phyloP scores from a whole-genome alignment of 192 early-diverging fungal species.

The Coemansia sp. region DNA sequence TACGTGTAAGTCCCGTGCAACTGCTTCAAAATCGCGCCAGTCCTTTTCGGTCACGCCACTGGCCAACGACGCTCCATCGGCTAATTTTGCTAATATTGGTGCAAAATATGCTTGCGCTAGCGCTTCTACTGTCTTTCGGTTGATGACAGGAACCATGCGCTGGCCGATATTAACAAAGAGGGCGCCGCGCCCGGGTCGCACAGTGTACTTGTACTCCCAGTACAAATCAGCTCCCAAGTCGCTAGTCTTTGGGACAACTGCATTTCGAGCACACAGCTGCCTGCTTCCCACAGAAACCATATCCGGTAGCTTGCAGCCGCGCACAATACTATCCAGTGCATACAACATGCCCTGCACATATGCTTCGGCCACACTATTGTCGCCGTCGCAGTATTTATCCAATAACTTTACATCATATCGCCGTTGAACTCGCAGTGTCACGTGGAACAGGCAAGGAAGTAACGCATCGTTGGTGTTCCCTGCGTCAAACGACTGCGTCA shows the following conservation, averaged over 20 bases:
- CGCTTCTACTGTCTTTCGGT: neutral
- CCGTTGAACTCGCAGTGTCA: slow-evolving; percentile 11
- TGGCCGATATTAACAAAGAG: neutral
- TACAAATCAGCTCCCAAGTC: slow-evolving; percentile 23
- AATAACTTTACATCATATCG: slow-evolving; percentile 18
- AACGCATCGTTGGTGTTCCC: neutral
- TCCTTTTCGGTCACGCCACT: neutral
- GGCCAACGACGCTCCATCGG: neutral
- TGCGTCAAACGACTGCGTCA: neutral
- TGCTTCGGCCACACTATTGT: neutral
- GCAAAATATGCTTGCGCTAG: neutral
- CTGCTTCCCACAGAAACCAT: neutral
- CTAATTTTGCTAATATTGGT: neutral
- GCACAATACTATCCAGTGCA: slow-evolving; percentile 23
- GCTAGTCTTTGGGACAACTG: neutral
- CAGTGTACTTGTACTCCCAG: slow-evolving; percentile 36
- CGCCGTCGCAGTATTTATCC: slow-evolving; percentile 7
- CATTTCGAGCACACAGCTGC: neutral
- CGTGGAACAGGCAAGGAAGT: slow-evolving; percentile 13
- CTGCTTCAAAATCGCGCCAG: slow-evolving; percentile 15
- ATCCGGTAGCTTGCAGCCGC: neutral
- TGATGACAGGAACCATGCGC: neutral
- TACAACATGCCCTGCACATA: slow-evolving; percentile 23
- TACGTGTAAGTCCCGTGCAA: slow-evolving; percentile 4
- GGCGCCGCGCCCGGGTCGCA: neutral